These are phyloP conservation scores for Cladosporium colombiae DNA, from an alignment of 2,329 filamentous ascomycete genomes.

Conservation along the genomic window DNA sequence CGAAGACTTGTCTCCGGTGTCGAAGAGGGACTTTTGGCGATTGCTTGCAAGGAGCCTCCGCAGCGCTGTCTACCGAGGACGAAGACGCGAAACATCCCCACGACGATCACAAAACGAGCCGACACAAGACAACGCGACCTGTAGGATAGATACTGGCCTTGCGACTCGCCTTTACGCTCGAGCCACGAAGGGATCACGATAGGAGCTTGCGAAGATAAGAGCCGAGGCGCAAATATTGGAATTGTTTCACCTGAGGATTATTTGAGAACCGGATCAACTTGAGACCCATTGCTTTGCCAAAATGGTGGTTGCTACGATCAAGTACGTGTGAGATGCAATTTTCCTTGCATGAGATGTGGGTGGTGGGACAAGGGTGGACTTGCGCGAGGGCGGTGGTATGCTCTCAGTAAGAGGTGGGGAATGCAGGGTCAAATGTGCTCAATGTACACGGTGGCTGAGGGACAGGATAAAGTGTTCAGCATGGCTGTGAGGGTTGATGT, in stretches of 20 bases:
- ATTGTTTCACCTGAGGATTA: neutral
- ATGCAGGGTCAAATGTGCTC: neutral
- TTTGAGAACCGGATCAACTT: slow-evolving; percentile 12
- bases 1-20: neutral
- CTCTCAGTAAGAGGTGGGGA: neutral
- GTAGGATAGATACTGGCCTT: neutral
- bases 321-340: slow-evolving; percentile 27
- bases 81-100: neutral
- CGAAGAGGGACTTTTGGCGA: neutral
- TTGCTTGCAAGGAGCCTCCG: neutral
- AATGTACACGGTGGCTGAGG: neutral
- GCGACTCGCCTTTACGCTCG: neutral
- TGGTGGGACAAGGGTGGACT: neutral
- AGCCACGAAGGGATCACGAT: neutral
- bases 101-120: neutral
- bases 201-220: slow-evolving; percentile 10
- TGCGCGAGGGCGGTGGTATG: neutral
- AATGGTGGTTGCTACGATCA: slow-evolving; percentile 39
- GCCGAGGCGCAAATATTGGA: slow-evolving; percentile 13
- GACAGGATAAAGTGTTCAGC: neutral
- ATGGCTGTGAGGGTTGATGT: neutral
- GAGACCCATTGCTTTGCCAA: slow-evolving; percentile 18
- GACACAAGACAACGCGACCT: neutral
- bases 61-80: neutral
- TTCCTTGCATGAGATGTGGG: neutral